These are phyloP conservation scores for Podila epicladia DNA, from an alignment of 192 early-diverging fungal genomes.

Conservation along the genomic window DNA sequence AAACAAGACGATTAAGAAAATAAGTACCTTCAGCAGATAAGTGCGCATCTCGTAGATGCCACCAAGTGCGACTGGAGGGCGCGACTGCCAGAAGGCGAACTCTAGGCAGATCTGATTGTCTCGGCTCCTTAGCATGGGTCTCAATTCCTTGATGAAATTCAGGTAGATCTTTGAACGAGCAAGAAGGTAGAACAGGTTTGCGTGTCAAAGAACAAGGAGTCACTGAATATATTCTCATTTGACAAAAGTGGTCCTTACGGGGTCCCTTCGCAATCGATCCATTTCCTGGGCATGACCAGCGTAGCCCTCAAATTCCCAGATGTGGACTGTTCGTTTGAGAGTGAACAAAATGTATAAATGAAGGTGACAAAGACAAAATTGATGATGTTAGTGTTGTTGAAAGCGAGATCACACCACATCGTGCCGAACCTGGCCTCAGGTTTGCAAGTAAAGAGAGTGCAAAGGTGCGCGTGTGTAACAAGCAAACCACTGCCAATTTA, in stretches of 20 bases:
- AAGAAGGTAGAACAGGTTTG: not conserved
- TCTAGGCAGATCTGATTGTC: conserved; percentile 90
- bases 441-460: not conserved
- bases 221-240: not conserved
- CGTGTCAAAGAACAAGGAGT: not conserved
- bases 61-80: conserved; percentile 76
- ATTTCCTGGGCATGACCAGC: conserved; percentile 78
- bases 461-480: not conserved
- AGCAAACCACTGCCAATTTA: not conserved
- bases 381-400: not conserved
- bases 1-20: not conserved
- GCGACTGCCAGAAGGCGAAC: conserved; percentile 91
- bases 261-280: conserved; percentile 66
- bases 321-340: conserved; percentile 68
- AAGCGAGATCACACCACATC: conserved; percentile 5
- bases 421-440: not conserved
- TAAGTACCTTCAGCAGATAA: conserved; percentile 77
- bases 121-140: conserved; percentile 75
- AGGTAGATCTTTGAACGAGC: conserved; percentile 57
- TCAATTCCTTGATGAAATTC: conserved; percentile 72
- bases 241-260: conserved; percentile 54
- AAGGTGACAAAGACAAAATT: not conserved
- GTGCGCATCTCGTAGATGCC: conserved; percentile 94
- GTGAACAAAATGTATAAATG: not conserved
- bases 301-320: conserved; percentile 97